A percentile compares a stretch with the other conserved stretches of the same genome.
phyloP scores from a whole-genome alignment of 2,329 filamentous ascomycete genomes.

The Bertia moriformis region DNA sequence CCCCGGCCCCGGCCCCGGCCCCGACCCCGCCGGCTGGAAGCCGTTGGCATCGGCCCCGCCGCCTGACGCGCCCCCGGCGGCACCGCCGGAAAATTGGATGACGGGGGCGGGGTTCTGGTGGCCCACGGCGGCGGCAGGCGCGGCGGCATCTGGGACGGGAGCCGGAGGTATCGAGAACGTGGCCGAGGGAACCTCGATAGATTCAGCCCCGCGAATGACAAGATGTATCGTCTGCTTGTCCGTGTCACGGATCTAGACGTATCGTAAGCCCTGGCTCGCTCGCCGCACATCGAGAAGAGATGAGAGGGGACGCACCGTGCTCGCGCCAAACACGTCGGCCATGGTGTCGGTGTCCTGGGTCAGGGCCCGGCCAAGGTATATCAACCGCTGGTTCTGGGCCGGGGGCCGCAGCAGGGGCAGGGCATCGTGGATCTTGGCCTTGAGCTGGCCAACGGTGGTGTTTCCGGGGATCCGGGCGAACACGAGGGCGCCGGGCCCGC shows the following conservation, averaged over 20 bases:
- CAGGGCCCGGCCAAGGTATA: conserved; percentile 43
- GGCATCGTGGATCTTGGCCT: conserved; percentile 39
- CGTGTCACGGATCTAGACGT: neutral
- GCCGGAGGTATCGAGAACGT: no score
- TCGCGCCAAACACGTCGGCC: conserved; percentile 38
- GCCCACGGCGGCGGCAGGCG: no score
- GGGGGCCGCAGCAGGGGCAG: conserved; percentile 31
- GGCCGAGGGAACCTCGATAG: no score
- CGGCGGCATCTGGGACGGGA: no score
- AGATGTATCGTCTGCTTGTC: neutral
- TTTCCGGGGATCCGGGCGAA: conserved; percentile 30
- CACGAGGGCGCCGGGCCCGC: conserved; percentile 29
- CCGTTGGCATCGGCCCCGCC: no score
- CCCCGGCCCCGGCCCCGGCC: no score
- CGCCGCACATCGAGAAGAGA: neutral
- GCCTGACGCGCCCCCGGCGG: no score
- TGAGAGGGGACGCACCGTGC: conserved; percentile 25
- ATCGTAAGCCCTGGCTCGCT: neutral
- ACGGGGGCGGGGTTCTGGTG: no score
- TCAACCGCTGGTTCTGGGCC: conserved; percentile 41
- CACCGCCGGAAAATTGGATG: no score
- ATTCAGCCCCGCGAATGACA: neutral
- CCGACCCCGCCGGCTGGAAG: no score
- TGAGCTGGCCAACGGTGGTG: conserved; percentile 40
- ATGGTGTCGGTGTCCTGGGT: conserved; percentile 38